Base-by-base conservation (phyloP, 2,329 filamentous ascomycete species). In the Thyridium curvatum region DNA sequence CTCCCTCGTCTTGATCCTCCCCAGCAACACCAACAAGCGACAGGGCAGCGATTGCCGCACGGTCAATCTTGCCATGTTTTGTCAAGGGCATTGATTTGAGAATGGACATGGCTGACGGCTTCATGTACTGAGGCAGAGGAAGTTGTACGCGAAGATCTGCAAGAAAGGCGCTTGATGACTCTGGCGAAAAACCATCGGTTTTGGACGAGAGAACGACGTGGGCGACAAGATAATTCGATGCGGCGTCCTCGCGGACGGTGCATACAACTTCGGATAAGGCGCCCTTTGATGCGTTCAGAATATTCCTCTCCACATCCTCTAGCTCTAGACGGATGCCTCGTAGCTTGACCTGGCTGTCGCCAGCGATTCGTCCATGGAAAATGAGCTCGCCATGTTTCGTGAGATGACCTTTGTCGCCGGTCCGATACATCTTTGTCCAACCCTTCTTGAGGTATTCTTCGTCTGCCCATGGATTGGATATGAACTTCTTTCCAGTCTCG, bases 121-220 rank as follows among this genome's bases (percentile, higher is more conserved):
- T 31, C 62, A 67, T 66, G 40, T 63, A 61, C 18, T 45, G 44
- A 5, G 61, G 60, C 2, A 65, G 35, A 26, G 47, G 39, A 1
- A 59, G 47, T 2, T 26, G n/a, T 32, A 5, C 33, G 33, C 3
- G 42, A 38, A 3, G 57, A 41, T 3, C 32, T 30, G 4, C 33
- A n/a, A n/a, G n/a, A n/a, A n/a, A n/a, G n/a, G n/a, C n/a, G n/a
- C n/a, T n/a, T n/a, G n/a, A n/a, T n/a, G n/a, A n/a, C n/a, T n/a
- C n/a, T n/a, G n/a, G n/a, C n/a, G n/a, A n/a, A n/a, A n/a, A n/a
- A n/a, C n/a, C n/a, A n/a, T n/a, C n/a, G n/a, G n/a, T n/a, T n/a
- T n/a, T n/a, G n/a, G n/a, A n/a, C n/a, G n/a, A n/a, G n/a, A n/a
- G n/a, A n/a, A n/a, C n/a, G n/a, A n/a, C n/a, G n/a, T n/a, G n/a